Base-by-base conservation (phyloP, 192 early-diverging fungal species). In the Backusella macrospora region DNA sequence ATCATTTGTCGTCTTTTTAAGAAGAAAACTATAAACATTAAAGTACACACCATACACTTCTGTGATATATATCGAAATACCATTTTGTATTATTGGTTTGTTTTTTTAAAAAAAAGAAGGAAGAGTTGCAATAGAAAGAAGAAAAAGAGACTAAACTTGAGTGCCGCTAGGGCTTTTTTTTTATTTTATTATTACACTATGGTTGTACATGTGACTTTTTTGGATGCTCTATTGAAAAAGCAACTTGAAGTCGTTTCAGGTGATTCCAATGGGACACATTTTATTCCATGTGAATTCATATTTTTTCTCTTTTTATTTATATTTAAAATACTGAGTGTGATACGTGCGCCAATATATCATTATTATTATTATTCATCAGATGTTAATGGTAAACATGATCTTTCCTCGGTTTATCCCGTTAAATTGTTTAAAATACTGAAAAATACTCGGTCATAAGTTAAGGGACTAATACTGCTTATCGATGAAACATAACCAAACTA, bases 231-330 rank as follows among this genome's bases (percentile, higher is more conserved):
- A 38, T 26, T 63, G 14, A 26, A 63, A 26, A 63, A 63, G 26
- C 34, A 63, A 63, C 62, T 37, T 37, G 6, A 16, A 26, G 62
- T 2, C 26, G 34, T 38, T 37, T 37, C 62, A 63, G 34, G 21
- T 63, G 34, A 63, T 38, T 12, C 62, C 34, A 63, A 26, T 37
- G 62, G 62, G 34, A 37, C 23, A 14, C 26, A 1, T 10, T 29
- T 23, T 43, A 1, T 10, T 68, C 14, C 66, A 68, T 68, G 66
- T 68, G 66, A 68, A 68, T 68, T 68, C 66, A 68, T 65, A 42
- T 65, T 65, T 52, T 23, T 52, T 52, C 29, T 34, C 29, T 34
- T 34, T 34, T 34, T 34, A 34, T 34, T 34, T 34, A 34, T 10
- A 52, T 52, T 52, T 52, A 52, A 52, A 52, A 52, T 7, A 9